Base-by-base conservation (phyloP, 2,329 filamentous ascomycete genomes). In the Aureobasidium sp. region DNA sequence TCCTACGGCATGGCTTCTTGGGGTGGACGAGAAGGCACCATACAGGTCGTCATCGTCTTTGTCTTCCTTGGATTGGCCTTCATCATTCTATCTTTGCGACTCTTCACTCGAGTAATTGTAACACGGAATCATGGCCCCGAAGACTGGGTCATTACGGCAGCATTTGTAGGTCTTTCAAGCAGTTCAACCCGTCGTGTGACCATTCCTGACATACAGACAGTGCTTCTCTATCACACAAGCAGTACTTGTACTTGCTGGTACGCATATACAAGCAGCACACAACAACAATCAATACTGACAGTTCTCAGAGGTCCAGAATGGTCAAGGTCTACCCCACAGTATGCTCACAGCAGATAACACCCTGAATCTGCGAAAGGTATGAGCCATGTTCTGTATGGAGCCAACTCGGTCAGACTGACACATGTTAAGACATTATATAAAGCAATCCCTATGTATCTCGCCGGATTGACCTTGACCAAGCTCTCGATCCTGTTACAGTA, bases 401-500 rank as follows among this genome's bases (percentile, higher is more conserved):
- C 8, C 34, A 10, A 27, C 10, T 16, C 10, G 10, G 3, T 16
- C 14, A 32, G 1, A 7, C 41, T 57, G 30, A 57, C 30, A 13
- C 25, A n/a, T 27, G 1, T 13, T 1, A 29, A 62, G 61, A 30
- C 61, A 5, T 48, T 68, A 8, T 68, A 64, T 42, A 47, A 54
- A 6, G 65, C 63, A 11, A 79, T 66, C 73, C 77, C 48, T 72
- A 72, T 73, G 29, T 76, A 76, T 66, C 73, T 75, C 53, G 63
- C 72, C 13, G 72, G 70, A 4, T 65, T 75, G 36, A 69, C 68
- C 21, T 72, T 71, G 60, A 75, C 75, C 25, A 79, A 79, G 67
- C 68, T 75, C 8, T 77, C 77, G 0, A 79, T 80, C 44, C 67
- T 80, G 2, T 68, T 80, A 61, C 78, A 79, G 63, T 81, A 80